These are phyloP conservation scores for Flaveria robusta DNA, from an alignment of 129 eudicot genomes.

Conservation along the genomic window DNA sequence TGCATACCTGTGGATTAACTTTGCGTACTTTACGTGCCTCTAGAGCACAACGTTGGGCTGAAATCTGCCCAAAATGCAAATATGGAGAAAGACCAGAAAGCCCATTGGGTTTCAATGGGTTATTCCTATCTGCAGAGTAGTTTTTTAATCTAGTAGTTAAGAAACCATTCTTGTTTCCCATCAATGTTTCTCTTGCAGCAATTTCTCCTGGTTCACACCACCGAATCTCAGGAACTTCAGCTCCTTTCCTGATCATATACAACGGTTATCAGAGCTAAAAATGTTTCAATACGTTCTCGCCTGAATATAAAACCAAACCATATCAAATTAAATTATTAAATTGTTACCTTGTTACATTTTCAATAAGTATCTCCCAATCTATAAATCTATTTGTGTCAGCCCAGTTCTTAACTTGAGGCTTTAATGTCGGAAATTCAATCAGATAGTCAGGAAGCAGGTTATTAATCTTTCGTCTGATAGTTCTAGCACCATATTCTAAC, in stretches of 20 bases:
- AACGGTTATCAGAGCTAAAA: not conserved
- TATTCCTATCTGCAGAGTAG: slow-evolving; percentile 72
- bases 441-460: slow-evolving; percentile 79
- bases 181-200: slow-evolving; percentile 76
- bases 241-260: slow-evolving; percentile 66
- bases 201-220: slow-evolving; percentile 98
- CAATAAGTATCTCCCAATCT: slow-evolving; percentile 76
- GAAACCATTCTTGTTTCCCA: slow-evolving; percentile 73
- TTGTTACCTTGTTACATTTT: slow-evolving; percentile 61
- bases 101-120: slow-evolving; percentile 74
- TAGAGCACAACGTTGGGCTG: slow-evolving; percentile 90
- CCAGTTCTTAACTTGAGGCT: slow-evolving; percentile 57
- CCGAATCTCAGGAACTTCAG: slow-evolving; percentile 85
- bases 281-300: not conserved
- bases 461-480: slow-evolving; percentile 79
- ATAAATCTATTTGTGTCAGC: slow-evolving; percentile 29
- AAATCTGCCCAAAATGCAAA: slow-evolving; percentile 94
- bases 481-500: slow-evolving; percentile 88
- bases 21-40: slow-evolving; percentile 78
- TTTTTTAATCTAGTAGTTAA: slow-evolving; percentile 70
- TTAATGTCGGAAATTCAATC: slow-evolving; percentile 67
- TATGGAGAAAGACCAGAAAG: slow-evolving; percentile 96
- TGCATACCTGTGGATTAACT: slow-evolving; percentile 62
- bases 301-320: not conserved
- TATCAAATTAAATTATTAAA: not conserved